Evolutionary conservation across 352 stramenopile species (phyloP).

Genomic region (Phytophthora palmivora): DNA sequence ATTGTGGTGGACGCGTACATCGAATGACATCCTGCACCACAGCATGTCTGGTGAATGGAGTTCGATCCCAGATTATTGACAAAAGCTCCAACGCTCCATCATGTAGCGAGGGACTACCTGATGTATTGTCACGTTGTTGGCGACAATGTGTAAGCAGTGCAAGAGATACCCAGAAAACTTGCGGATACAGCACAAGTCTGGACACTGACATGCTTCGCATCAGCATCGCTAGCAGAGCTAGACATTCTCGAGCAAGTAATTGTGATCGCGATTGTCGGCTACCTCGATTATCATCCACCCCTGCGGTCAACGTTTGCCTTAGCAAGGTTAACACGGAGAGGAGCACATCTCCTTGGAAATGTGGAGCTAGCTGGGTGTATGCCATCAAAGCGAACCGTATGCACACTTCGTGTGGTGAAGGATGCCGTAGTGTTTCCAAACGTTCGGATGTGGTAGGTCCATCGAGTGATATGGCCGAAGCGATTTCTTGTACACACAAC

Average conservation of each 20-base stretch:
- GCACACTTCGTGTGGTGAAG: slow-evolving; percentile 32
- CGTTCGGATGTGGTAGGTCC: slow-evolving; percentile 1
- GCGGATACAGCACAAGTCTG: slow-evolving; percentile 73
- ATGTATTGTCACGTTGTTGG: slow-evolving; percentile 17
- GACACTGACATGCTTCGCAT: slow-evolving; percentile 54
- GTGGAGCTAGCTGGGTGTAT: slow-evolving; percentile 53
- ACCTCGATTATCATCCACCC: slow-evolving; percentile 15
- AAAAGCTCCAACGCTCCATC: slow-evolving; percentile 49
- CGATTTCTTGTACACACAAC: slow-evolving; percentile 66
- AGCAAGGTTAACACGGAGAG: slow-evolving; percentile 64
- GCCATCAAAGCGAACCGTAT: slow-evolving; percentile 63
- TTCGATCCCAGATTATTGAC: slow-evolving; percentile 49
- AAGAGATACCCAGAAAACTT: slow-evolving; percentile 77
- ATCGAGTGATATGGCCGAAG: slow-evolving; percentile 45
- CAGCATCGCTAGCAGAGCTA: slow-evolving; percentile 48
- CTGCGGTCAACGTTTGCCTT: slow-evolving; percentile 30
- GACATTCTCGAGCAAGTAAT: slow-evolving; percentile 53
- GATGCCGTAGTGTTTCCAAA: slow-evolving; percentile 6
- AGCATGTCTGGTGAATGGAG: slow-evolving; percentile 50
- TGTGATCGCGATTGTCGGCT: slow-evolving; percentile 12
- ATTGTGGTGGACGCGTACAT: slow-evolving; percentile 58
- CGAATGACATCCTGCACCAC: slow-evolving; percentile 56
- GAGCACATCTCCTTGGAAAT: slow-evolving; percentile 71
- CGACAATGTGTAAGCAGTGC: slow-evolving; percentile 71
- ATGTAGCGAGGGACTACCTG: slow-evolving; percentile 25